phyloP scores from a whole-genome alignment of 768 basidiomycete species.

The Xanthoconium stramineum region DNA sequence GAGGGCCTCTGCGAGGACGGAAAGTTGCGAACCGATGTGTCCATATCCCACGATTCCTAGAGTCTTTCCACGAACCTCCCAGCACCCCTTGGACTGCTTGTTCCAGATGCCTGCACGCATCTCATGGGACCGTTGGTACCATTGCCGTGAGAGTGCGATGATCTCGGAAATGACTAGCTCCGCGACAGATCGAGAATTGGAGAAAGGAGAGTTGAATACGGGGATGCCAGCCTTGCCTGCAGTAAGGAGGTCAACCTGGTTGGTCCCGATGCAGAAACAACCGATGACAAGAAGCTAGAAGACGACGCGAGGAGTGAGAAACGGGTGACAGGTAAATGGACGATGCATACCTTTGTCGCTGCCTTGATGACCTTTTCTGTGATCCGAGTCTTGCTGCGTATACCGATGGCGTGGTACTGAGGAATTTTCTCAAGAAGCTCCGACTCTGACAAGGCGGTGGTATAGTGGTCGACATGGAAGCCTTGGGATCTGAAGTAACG shows the following conservation, averaged over 20 bases:
- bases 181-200: slow-evolving; percentile 97
- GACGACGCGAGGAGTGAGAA: background rate
- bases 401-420: slow-evolving; percentile 90
- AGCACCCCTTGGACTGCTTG: slow-evolving; percentile 97
- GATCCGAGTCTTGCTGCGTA: slow-evolving; percentile 96
- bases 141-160: slow-evolving; percentile 90
- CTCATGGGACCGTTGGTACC: slow-evolving; percentile 85
- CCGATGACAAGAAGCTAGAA: slow-evolving; percentile 89
- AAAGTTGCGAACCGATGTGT: slow-evolving; percentile 96
- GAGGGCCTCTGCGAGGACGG: slow-evolving; percentile 93
- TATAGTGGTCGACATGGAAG: slow-evolving; percentile 87
- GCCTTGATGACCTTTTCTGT: slow-evolving; percentile 86
- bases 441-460: slow-evolving; percentile 86
- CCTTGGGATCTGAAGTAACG: slow-evolving; percentile 74
- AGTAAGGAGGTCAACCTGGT: slow-evolving; percentile 88
- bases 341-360: slow-evolving; percentile 66
- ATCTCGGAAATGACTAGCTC: slow-evolving; percentile 96
- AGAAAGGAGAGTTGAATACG: slow-evolving; percentile 99
- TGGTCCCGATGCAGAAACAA: slow-evolving; percentile 99
- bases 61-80: slow-evolving; percentile 97
- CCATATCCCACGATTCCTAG: slow-evolving; percentile 98
- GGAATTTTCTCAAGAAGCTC: slow-evolving; percentile 85
- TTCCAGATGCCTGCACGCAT: slow-evolving; percentile 93
- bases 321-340: background rate
- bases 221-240: slow-evolving; percentile 89